Percentiles rank a stretch among this genome's conserved stretches.
phyloP scores from a whole-genome alignment of 108 stramenopile genomes.

The Epipyxis sp. region DNA sequence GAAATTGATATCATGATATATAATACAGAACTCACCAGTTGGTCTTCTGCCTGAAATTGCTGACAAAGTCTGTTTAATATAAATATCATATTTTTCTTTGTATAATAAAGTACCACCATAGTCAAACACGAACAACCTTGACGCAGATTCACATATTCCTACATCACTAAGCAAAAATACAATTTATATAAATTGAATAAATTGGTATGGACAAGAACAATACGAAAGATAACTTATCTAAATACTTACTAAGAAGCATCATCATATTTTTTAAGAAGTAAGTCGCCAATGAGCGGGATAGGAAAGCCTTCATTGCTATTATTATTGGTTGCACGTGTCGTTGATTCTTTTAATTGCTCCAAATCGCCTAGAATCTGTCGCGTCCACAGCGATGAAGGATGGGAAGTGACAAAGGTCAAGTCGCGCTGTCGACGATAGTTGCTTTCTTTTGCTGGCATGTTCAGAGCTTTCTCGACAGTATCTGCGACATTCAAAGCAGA shows the following conservation, averaged over 20 bases:
- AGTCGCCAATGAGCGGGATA: no score
- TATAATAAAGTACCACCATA: constrained; percentile 94
- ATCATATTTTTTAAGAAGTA: no score
- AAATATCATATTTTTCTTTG: constrained; percentile 89
- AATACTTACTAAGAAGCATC: no score
- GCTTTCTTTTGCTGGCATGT: constrained; percentile 72
- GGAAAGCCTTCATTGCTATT: no score
- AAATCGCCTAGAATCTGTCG: constrained; percentile 84
- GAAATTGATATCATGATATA: not conserved
- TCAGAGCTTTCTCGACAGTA: constrained; percentile 83
- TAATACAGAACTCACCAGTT: constrained; percentile 14
- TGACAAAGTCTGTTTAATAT: constrained; percentile 89
- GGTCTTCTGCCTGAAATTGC: constrained; percentile 70
- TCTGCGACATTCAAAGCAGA: constrained; percentile 79
- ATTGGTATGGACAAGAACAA: no score
- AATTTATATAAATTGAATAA: constrained; percentile 25
- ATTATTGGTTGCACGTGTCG: no score
- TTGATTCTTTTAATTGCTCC: constrained; percentile 61
- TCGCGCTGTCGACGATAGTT: constrained; percentile 84
- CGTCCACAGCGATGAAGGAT: constrained; percentile 91
- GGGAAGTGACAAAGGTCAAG: constrained; percentile 85
- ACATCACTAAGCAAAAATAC: constrained; percentile 45
- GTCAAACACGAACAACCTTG: constrained; percentile 89
- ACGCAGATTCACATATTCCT: constrained; percentile 56
- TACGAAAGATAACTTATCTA: no score